Evolutionary conservation across 352 stramenopile species (phyloP).

Genomic region (Pythium periplocum): DNA sequence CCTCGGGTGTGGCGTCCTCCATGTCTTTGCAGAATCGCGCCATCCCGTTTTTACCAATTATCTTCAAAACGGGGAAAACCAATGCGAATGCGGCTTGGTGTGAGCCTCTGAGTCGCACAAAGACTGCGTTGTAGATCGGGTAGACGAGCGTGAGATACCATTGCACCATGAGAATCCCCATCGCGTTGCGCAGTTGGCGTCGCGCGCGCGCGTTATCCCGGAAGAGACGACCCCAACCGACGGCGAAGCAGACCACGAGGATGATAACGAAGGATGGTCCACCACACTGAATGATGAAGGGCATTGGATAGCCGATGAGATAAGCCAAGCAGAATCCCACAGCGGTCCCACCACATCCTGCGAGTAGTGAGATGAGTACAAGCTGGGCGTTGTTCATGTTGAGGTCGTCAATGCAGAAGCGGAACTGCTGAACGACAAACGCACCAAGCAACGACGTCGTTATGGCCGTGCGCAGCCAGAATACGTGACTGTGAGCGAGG

Average conservation of each 20-base stretch:
- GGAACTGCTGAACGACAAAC: neutral
- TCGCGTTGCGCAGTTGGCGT: conserved; percentile 18
- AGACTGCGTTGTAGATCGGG: conserved; percentile 23
- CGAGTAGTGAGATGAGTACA: neutral
- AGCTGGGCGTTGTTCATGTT: neutral
- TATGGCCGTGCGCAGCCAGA: conserved; percentile 11
- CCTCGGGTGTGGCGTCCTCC: conserved; percentile 27
- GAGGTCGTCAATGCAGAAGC: neutral
- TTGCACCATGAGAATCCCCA: conserved; percentile 25
- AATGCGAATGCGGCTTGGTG: conserved; percentile 20
- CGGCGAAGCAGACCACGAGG: conserved; percentile 17
- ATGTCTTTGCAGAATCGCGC: conserved; percentile 7
- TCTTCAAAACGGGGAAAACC: conserved; percentile 30
- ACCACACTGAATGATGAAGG: conserved; percentile 19
- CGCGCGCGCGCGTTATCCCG: conserved; percentile 10
- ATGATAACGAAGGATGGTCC: conserved; percentile 7
- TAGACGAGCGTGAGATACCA: conserved; percentile 29
- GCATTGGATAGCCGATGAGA: conserved; percentile 22
- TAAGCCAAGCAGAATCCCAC: neutral
- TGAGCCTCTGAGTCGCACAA: conserved; percentile 13
- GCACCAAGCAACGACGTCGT: neutral
- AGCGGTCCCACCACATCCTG: neutral
- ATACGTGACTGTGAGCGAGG: neutral
- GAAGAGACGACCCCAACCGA: conserved; percentile 19
- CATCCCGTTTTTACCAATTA: conserved; percentile 30